Base-by-base conservation (phyloP, 345 rosid species). In the Streptanthus diversifolius region DNA sequence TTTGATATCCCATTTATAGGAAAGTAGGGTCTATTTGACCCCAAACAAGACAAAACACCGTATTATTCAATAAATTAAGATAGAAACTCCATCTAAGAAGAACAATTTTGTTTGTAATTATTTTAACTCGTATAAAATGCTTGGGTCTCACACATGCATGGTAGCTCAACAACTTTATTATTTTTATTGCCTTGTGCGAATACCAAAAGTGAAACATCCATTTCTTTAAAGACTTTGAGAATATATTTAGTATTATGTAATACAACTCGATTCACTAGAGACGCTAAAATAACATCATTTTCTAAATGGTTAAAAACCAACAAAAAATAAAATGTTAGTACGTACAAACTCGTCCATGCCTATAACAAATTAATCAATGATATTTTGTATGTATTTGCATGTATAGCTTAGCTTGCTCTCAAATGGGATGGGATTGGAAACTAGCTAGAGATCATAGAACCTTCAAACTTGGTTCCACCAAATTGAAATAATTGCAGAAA, bases 391-490 rank as follows among this genome's bases (percentile, higher is more conserved):
- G 7, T 43, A 55, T 29, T 22, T 72, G 63, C 32, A 44, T 18
- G 13, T 59, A 58, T 59, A 74, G 58, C 39, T 24, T 65, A 75
- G 68, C 68, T 67, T 59, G 62, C 68, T 60, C 32, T 68, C 79
- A 68, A 73, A 60, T 75, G 79, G 73, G 29, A 75, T 68, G 57
- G n/a, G 15, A 60, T 56, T 65, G 72, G 72, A 73, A 73, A 45
- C n/a, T 65, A 55, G 77, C 72, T 56, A 73, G 48, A 51, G 39
- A 67, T 41, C 73, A 60, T 49, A 75, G 48, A 60, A 60, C 56
- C 70, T 68, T 68, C 69, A 59, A 10, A 41, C 69, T 59, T 60
- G 68, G 68, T 74, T 67, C 73, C 68, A 68, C 68, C 55, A 75
- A 59, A 22, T 18, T 14, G 3, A 3, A 52, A 75, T 75, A 52